These are phyloP conservation scores for Limonium bicolor DNA, from an alignment of 148 eudicot genomes.

Conservation along the genomic window DNA sequence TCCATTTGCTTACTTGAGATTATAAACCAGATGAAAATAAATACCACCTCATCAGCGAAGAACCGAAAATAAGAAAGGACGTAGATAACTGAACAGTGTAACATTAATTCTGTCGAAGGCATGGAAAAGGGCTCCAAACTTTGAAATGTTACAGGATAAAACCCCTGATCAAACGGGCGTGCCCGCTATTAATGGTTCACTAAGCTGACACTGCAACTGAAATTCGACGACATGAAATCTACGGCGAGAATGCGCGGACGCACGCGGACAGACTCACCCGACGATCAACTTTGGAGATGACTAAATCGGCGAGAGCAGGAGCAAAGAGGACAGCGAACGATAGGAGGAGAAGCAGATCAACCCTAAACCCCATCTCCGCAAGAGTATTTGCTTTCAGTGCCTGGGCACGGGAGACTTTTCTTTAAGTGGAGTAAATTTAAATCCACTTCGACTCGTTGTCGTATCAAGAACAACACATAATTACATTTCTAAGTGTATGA, in stretches of 20 bases:
- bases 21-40: no score
- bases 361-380: slow-evolving; percentile 17
- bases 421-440: neutral
- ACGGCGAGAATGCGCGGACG: no score
- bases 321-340: slow-evolving; percentile 19
- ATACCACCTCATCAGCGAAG: no score
- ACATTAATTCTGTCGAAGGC: no score
- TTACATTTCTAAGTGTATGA: no score
- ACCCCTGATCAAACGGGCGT: neutral
- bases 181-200: neutral
- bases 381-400: neutral
- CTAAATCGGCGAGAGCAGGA: slow-evolving; percentile 57
- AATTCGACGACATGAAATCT: neutral
- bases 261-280: slow-evolving; percentile 44
- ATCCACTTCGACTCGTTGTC: no score
- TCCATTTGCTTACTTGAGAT: no score
- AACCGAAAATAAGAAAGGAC: no score
- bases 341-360: slow-evolving; percentile 18
- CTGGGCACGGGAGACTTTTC: neutral
- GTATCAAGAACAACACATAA: no score
- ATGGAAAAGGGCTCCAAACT: no score
- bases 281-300: slow-evolving; percentile 72
- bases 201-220: neutral
- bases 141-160: no score
- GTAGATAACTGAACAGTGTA: no score